Base-by-base conservation (phyloP, 192 early-diverging fungal species). In the Chytriomyces sp. region DNA sequence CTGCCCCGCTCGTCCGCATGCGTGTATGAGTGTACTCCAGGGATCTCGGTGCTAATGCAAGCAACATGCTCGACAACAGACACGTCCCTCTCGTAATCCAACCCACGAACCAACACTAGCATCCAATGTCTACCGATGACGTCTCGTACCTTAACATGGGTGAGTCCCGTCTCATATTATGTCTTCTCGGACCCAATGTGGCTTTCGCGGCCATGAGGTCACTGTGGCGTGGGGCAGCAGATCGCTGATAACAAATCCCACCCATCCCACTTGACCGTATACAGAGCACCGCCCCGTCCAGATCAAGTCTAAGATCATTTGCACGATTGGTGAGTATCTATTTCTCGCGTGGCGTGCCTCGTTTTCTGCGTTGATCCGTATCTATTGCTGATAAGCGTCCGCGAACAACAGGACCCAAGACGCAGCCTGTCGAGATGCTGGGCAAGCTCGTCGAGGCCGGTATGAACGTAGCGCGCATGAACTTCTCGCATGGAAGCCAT, bases 221-320 rank as follows among this genome's bases (percentile, higher is more conserved):
- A n/a, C n/a, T n/a, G n/a, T n/a, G n/a, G n/a, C n/a, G n/a, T n/a
- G n/a, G n/a, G n/a, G n/a, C n/a, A n/a, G n/a, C n/a, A n/a, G n/a
- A n/a, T n/a, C n/a, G n/a, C 2, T 3, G 22, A n/a, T 49, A 49
- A 49, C 44, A 14, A 49, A 14, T 22, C 17, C 0, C 60, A 14
- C 60, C 52, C 31, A 39, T 41, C 14, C 40, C 26, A n/a, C n/a
- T n/a, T n/a, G n/a, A n/a, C n/a, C n/a, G n/a, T n/a, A n/a, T n/a
- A 30, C 28, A 25, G 28, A 40, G 72, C 76, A 81, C 64, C 83
- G 78, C 49, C 76, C 64, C 33, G 78, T 84, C 6, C 81, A 82
- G 57, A 85, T 85, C 75, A 85, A 85, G 64, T 66, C 77, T 70
- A 85, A 85, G 71, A 85, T 85, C 62, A 77, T 85, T 57, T 85